A percentile compares a stretch with the other conserved stretches of the same genome.
phyloP scores from a whole-genome alignment of 345 rosid genomes.

The Eucalyptus polybractea region DNA sequence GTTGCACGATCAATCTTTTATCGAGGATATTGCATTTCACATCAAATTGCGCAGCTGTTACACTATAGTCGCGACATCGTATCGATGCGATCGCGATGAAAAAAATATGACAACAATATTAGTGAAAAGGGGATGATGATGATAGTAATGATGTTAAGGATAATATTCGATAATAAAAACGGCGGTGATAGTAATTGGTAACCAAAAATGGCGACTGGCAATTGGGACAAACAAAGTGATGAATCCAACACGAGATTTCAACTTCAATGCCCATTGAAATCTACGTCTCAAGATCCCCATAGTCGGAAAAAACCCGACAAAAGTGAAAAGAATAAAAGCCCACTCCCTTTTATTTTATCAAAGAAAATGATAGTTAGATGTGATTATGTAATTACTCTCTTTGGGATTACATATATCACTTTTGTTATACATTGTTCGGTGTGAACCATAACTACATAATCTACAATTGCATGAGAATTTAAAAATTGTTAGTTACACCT shows the following conservation, averaged over 20 bases:
- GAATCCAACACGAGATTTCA: neutral
- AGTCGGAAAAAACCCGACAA: neutral
- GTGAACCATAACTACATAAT: neutral
- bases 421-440: neutral
- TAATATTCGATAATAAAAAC: neutral
- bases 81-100: rapidly evolving
- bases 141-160: rapidly evolving
- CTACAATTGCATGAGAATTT: neutral
- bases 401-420: neutral
- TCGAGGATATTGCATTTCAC: neutral
- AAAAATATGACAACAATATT: too few species aligned
- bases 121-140: rapidly evolving
- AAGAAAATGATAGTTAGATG: neutral
- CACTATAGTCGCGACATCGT: too few species aligned
- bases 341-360: too few species aligned
- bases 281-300: neutral
- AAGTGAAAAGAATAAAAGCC: neutral
- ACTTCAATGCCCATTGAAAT: too few species aligned
- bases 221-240: neutral
- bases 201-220: neutral
- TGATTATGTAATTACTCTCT: neutral
- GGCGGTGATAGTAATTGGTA: rapidly evolving
- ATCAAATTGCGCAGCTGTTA: neutral
- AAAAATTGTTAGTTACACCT: too few species aligned
- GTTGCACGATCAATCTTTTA: neutral